Conservation (phyloP, 345 rosid species). For the Citrus glauca region DNA sequence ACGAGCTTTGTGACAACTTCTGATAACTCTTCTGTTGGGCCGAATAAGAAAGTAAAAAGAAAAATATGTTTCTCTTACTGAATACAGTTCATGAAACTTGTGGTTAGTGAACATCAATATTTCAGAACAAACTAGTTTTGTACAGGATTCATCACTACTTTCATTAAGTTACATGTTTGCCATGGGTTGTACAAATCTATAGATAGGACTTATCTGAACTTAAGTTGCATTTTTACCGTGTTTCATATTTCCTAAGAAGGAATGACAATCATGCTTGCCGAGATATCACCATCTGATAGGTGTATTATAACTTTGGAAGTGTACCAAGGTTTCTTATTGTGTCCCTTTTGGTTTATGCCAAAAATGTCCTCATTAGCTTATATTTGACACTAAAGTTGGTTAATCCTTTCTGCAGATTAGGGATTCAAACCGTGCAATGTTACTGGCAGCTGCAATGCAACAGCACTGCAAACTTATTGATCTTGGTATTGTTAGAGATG, state of each 20-base stretch:
- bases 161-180: neutral
- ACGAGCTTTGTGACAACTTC: neutral
- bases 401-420: constrained; percentile 60
- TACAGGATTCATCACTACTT: neutral
- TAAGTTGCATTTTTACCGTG: neutral
- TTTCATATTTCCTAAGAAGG: neutral
- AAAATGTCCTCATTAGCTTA: neutral
- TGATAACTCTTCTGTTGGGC: neutral
- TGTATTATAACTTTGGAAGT: neutral
- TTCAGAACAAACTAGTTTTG: neutral
- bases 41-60: neutral
- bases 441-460: constrained; percentile 77
- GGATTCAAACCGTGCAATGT: constrained; percentile 93
- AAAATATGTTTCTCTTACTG: neutral
- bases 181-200: neutral
- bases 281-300: neutral
- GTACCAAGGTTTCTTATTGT: neutral
- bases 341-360: constrained; percentile 7
- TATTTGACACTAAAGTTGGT: constrained; percentile 17
- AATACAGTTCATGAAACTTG: neutral
- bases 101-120: neutral
- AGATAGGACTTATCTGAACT: neutral
- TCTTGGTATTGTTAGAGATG: constrained; percentile 82
- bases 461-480: constrained; percentile 77
- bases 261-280: neutral